Evolutionary conservation across 2,329 filamentous ascomycete species (phyloP), one percentile per base, ranked within the genome.

Genomic region (Trichoderma koningii): DNA sequence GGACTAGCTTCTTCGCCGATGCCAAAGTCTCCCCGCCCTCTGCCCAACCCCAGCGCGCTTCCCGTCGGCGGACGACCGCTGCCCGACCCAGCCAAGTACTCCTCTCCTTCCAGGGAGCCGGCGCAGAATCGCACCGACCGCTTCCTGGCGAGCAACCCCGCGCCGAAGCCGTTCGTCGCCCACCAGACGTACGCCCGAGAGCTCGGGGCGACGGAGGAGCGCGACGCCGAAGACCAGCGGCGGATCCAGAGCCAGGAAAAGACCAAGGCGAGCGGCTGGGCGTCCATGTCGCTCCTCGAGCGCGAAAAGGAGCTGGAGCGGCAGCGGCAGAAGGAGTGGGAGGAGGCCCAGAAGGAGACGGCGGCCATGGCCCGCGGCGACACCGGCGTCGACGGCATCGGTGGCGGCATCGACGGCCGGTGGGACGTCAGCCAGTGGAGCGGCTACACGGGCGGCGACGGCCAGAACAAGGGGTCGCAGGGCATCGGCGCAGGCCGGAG

Each of bases 251-350:
- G 84, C 12, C 87, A 89, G 71, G 76, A 78, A 55, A 82, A 85
- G 73, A 89, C 87, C 21, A 87, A 87, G 73, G 84, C 86, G 1
- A 83, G 80, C 30, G 86, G 85, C 0, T 87, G 83, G 84, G 87
- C 87, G 1, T 83, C 83, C 68, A 90, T 89, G 78, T 90, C 87
- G 0, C 81, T 93, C 10, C 83, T 93, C 1, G 90, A 93, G 77
- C 85, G 89, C 30, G 90, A 93, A 76, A 92, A 93, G 89, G 90
- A 93, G 75, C 81, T 89, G 73, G 90, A 93, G 76, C 82, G 90
- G 9, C 86, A 92, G 78, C 82, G 90, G 15, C 90, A 93, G 77
- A 83, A 82, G 64, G 90, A 93, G 74, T 93, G 91, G 91, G 91
- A 95, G 75, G 86, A 90, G 68, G 81, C 86, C 1, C 91, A 94